Evolutionary conservation across 2,329 filamentous ascomycete genomes (phyloP).

Genomic region (Cytospora piceae): DNA sequence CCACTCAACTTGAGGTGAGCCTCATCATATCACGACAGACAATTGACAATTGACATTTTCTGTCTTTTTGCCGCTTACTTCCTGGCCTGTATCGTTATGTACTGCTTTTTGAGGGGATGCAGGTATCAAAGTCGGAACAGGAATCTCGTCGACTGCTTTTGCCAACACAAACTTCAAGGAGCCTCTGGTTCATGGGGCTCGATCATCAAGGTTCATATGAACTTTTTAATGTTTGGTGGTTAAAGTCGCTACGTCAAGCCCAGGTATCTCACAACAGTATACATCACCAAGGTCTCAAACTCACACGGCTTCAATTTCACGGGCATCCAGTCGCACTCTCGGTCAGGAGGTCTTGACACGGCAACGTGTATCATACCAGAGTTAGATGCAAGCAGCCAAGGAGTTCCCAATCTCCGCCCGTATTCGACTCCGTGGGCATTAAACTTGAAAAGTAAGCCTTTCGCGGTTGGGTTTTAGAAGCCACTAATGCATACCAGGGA

Average conservation of each 20-base stretch:
- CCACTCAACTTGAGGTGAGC: background rate
- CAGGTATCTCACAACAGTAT: background rate
- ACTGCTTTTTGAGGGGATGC: no score
- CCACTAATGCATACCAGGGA: no score
- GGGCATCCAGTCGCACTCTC: no score
- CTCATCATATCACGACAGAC: background rate
- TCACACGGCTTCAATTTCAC: no score
- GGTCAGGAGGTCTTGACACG: no score
- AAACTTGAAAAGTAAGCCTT: background rate
- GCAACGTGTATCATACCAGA: background rate
- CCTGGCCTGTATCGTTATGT: no score
- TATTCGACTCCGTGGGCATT: background rate
- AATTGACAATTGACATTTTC: background rate
- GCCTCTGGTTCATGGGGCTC: background rate
- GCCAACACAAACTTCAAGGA: background rate
- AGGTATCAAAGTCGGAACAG: no score
- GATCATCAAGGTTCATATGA: background rate
- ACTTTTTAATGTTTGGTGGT: background rate
- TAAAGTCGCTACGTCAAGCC: background rate
- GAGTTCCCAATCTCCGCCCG: background rate
- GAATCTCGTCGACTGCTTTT: no score
- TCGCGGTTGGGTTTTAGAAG: no score
- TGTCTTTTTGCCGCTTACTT: no score
- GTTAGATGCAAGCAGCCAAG: background rate
- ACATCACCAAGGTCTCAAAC: no score